phyloP scores from a whole-genome alignment of 2,329 filamentous ascomycete species.

The Fusarium sp. region DNA sequence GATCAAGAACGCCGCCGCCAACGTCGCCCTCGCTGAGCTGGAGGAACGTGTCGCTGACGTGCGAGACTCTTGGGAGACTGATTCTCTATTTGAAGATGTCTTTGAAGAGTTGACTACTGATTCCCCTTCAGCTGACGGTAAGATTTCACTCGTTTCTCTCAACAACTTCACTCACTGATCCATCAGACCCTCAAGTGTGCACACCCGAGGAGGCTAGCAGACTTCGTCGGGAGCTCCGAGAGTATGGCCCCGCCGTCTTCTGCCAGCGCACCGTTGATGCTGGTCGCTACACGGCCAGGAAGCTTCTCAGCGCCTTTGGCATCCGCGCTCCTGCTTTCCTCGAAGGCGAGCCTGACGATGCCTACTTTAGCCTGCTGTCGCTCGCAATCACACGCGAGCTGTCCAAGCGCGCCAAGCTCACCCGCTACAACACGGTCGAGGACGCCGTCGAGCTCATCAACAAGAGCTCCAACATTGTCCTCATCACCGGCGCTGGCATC shows the following conservation, averaged over 20 bases:
- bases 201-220: conserved; percentile 75
- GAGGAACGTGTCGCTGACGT: conserved; percentile 65
- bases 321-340: conserved; percentile 80
- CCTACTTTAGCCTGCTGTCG: conserved; percentile 80
- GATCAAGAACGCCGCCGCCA: conserved; percentile 51
- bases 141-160: conserved; percentile 39
- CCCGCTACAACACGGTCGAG: conserved; percentile 84
- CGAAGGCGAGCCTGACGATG: conserved; percentile 74
- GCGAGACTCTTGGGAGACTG: conserved; percentile 70
- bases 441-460: conserved; percentile 85
- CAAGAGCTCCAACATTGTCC: conserved; percentile 84
- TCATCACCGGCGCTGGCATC: conserved; percentile 95
- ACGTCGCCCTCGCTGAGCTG: conserved; percentile 56
- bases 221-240: conserved; percentile 77
- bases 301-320: conserved; percentile 87
- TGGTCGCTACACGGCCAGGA: conserved; percentile 79
- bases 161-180: conserved; percentile 6
- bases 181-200: conserved; percentile 63
- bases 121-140: conserved; percentile 59
- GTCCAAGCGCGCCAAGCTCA: conserved; percentile 82
- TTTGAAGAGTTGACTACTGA: conserved; percentile 70
- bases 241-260: conserved; percentile 83
- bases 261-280: conserved; percentile 77
- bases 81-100: conserved; percentile 73
- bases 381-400: conserved; percentile 84